A percentile compares a stretch with the other conserved stretches of the same genome.
Evolutionary conservation across 805 yeast species (phyloP).

Genomic region (Candida chauliodis): DNA sequence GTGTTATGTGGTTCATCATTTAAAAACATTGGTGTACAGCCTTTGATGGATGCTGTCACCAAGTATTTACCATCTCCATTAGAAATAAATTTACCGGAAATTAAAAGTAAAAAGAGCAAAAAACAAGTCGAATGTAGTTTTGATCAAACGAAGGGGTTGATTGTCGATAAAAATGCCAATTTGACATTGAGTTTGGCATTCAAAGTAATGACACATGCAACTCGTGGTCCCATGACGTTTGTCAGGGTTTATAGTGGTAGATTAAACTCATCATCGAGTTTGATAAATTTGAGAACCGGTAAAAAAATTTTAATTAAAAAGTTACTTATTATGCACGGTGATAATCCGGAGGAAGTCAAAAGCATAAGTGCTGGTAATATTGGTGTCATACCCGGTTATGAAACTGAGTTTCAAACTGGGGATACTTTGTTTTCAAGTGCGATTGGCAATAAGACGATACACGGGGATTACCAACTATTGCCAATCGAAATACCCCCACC

Average conservation of each 20-base stretch:
- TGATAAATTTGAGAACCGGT: slow-evolving; percentile 68
- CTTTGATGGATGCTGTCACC: slow-evolving; percentile 78
- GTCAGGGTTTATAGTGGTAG: slow-evolving; percentile 86
- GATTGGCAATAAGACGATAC: slow-evolving; percentile 43
- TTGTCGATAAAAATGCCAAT: slow-evolving; percentile 54
- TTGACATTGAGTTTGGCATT: slow-evolving; percentile 81
- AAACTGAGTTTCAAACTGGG: slow-evolving; percentile 76
- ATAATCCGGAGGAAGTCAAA: slow-evolving; percentile 69
- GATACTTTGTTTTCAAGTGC: slow-evolving; percentile 77
- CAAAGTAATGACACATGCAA: slow-evolving; percentile 84
- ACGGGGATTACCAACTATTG: slow-evolving; percentile 47
- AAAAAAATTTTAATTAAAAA: slow-evolving; percentile 63
- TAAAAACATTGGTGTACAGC: slow-evolving; percentile 91
- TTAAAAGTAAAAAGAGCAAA: slow-evolving; percentile 23
- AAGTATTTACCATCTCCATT: slow-evolving; percentile 80
- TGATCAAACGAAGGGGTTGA: slow-evolving; percentile 44
- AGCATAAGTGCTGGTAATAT: slow-evolving; percentile 73
- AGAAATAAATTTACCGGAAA: slow-evolving; percentile 57
- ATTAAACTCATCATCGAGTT: slow-evolving; percentile 56
- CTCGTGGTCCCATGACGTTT: slow-evolving; percentile 78
- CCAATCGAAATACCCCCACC: slow-evolving; percentile 91
- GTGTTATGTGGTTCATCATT: slow-evolving; percentile 93
- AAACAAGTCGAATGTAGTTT: slow-evolving; percentile 14
- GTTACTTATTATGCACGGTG: slow-evolving; percentile 83
- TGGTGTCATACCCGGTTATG: slow-evolving; percentile 79